phyloP scores from a whole-genome alignment of 257 asterid species.

The Penstemon eatonii region DNA sequence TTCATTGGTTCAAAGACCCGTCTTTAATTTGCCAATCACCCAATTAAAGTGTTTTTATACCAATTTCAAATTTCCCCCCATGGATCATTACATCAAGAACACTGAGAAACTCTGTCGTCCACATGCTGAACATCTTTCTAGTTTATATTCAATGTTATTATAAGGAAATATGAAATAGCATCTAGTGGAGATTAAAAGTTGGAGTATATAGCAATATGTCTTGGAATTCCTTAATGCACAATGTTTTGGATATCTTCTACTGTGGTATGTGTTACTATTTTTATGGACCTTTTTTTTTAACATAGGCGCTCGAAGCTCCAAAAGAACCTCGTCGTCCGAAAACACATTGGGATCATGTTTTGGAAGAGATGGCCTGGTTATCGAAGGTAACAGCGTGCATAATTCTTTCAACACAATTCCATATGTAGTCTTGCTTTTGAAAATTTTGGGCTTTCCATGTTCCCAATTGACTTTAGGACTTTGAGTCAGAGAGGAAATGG shows the following conservation, averaged over 20 bases:
- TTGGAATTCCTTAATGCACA: slow-evolving; percentile 5
- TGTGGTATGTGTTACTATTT: slow-evolving; percentile 16
- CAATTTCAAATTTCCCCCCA: neutral
- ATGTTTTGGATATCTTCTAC: slow-evolving; percentile 13
- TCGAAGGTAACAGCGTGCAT: slow-evolving; percentile 62
- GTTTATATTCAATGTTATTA: slow-evolving; percentile 14
- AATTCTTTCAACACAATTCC: slow-evolving; percentile 12
- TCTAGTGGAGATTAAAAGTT: slow-evolving; percentile 21
- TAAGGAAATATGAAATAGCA: slow-evolving; percentile 19
- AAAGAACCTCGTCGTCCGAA: slow-evolving; percentile 94
- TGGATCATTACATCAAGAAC: slow-evolving; percentile 1
- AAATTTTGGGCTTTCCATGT: slow-evolving; percentile 11
- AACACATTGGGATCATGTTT: slow-evolving; percentile 98
- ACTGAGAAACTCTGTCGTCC: neutral
- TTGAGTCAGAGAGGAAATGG: slow-evolving; percentile 99
- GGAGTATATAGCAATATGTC: slow-evolving; percentile 18
- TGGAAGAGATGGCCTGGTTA: slow-evolving; percentile 99
- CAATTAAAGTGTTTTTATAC: neutral
- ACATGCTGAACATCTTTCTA: slow-evolving; percentile 9
- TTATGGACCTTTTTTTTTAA: slow-evolving; percentile 20
- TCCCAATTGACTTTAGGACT: slow-evolving; percentile 60
- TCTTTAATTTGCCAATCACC: neutral
- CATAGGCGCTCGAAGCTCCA: slow-evolving; percentile 87
- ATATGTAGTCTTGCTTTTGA: slow-evolving; percentile 9
- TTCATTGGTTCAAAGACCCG: slow-evolving; percentile 19